Evolutionary conservation across 257 asterid genomes (phyloP).

Genomic region (Fraxinus anomala): DNA sequence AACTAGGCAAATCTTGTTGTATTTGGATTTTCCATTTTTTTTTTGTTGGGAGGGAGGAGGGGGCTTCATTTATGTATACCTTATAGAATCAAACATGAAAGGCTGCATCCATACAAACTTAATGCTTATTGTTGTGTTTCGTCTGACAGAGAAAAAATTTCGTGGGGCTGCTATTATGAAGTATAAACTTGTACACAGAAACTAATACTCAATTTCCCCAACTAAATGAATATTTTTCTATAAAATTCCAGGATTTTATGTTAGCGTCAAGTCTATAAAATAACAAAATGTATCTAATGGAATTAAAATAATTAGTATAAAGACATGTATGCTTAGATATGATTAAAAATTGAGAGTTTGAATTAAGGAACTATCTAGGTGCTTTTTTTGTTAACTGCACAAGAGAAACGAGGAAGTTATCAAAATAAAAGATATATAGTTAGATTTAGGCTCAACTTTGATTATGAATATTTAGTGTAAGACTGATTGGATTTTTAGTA

Average conservation of each 20-base stretch:
- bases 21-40: background rate
- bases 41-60: background rate
- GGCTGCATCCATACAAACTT: background rate
- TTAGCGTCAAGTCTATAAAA: background rate
- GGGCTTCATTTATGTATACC: background rate
- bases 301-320: background rate
- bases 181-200: background rate
- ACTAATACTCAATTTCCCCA: background rate
- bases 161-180: background rate
- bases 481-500: background rate
- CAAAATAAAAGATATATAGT: background rate
- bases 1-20: background rate
- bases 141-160: background rate
- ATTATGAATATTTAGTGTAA: background rate
- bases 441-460: background rate
- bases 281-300: background rate
- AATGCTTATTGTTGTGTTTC: background rate
- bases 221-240: background rate
- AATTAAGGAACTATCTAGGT: background rate
- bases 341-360: background rate
- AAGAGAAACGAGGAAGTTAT: background rate
- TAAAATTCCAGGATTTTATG: background rate
- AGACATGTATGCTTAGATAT: background rate
- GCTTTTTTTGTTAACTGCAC: background rate
- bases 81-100: background rate